Conservation (phyloP, 1,139 yeast species). For the Yamadazyma atmosphaerica region DNA sequence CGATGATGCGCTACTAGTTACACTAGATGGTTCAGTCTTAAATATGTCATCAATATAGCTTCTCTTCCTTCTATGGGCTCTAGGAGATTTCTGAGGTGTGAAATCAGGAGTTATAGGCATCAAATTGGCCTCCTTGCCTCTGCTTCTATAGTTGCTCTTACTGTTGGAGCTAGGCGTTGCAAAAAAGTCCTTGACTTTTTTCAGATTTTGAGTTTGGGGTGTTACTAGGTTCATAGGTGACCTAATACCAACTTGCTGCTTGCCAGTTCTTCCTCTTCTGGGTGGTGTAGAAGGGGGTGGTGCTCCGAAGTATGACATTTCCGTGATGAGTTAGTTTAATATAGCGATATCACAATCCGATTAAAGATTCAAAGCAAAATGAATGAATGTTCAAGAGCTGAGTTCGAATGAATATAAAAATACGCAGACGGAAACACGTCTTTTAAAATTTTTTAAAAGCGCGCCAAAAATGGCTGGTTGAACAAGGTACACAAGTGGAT, state of each 20-base stretch:
- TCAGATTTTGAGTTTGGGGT: constrained; percentile 6
- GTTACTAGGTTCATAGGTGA: constrained; percentile 1
- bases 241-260: background rate
- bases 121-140: constrained; percentile 5
- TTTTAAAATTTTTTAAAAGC: constrained; percentile 1
- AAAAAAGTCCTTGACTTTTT: constrained; percentile 9
- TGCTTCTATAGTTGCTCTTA: background rate
- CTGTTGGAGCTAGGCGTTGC: constrained; percentile 3
- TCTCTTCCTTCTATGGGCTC: constrained; percentile 15
- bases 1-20: constrained; percentile 3
- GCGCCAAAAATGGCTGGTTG: constrained; percentile 6
- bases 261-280: constrained; percentile 8
- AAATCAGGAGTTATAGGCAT: constrained; percentile 35
- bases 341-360: background rate
- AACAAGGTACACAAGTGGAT: background rate
- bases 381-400: background rate
- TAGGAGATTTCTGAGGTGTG: constrained; percentile 37
- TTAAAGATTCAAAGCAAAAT: background rate
- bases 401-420: background rate
- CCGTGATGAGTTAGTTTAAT: constrained; percentile 8
- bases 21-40: constrained; percentile 6
- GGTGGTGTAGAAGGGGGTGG: constrained; percentile 19
- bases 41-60: constrained; percentile 18
- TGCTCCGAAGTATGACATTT: constrained; percentile 5
- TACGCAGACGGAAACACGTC: constrained; percentile 6